Evolutionary conservation across 148 eudicot species (phyloP).

Genomic region (Fagopyrum esculentum): DNA sequence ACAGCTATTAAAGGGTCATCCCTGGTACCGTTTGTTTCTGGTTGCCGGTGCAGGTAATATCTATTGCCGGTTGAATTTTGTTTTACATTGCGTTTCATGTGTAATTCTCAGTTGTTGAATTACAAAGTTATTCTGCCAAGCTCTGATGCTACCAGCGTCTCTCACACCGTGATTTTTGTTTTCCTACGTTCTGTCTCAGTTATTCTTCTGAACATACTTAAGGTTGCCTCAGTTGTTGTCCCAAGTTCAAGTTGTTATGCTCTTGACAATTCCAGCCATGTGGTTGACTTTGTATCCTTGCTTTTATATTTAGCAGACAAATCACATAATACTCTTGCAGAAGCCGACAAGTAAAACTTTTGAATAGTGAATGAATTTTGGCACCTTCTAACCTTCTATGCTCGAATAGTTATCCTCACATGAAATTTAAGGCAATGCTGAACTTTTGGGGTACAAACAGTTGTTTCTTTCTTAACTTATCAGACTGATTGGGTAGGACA

Average conservation of each 20-base stretch:
- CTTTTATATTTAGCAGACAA: background rate
- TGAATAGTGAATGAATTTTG: background rate
- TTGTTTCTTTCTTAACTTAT: conserved; percentile 30
- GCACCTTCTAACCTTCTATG: background rate
- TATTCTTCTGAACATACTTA: conserved; percentile 32
- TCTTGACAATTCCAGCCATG: conserved; percentile 74
- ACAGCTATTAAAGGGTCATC: background rate
- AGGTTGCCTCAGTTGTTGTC: conserved; percentile 53
- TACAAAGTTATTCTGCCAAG: background rate
- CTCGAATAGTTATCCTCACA: background rate
- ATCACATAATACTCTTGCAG: background rate
- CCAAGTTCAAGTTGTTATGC: conserved; percentile 76
- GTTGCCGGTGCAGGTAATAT: conserved; percentile 3
- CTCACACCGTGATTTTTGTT: background rate
- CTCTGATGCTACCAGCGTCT: background rate
- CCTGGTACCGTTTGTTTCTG: background rate
- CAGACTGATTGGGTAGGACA: conserved; percentile 75
- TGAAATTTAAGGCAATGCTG: background rate
- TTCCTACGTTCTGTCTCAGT: conserved; percentile 26
- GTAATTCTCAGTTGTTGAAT: background rate
- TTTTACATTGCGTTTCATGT: conserved; percentile 1
- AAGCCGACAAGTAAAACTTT: background rate
- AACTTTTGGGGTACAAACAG: conserved; percentile 8
- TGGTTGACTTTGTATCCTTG: conserved; percentile 92
- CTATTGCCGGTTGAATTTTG: background rate